Conservation (phyloP, 306 rosid species). For the Castanospermum australe region DNA sequence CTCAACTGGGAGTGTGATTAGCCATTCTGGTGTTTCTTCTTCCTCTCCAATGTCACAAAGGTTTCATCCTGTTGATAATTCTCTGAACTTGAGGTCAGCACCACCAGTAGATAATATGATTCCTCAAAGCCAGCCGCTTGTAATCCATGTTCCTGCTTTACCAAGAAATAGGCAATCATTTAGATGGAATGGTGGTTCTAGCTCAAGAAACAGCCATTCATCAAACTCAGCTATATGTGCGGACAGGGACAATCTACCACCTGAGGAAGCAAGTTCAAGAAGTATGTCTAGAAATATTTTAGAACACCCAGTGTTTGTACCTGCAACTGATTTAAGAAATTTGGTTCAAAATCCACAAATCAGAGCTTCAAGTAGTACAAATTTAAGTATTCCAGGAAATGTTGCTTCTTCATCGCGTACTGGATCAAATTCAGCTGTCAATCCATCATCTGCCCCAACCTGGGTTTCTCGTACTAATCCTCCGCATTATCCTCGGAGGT, state of each 20-base stretch:
- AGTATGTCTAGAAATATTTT: slow-evolving; percentile 52
- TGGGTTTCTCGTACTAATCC: slow-evolving; percentile 64
- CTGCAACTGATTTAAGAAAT: slow-evolving; percentile 67
- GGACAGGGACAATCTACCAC: slow-evolving; percentile 49
- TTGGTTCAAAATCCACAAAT: slow-evolving; percentile 46
- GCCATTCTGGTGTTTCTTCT: slow-evolving; percentile 54
- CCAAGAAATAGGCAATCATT: slow-evolving; percentile 61
- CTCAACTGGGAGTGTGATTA: slow-evolving; percentile 43
- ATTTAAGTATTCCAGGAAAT: slow-evolving; percentile 53
- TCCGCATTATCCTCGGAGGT: slow-evolving; percentile 64
- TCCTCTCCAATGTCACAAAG: slow-evolving; percentile 51
- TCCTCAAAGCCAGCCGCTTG: slow-evolving; percentile 59
- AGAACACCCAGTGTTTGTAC: slow-evolving; percentile 63
- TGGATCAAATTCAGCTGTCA: slow-evolving; percentile 47
- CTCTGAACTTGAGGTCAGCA: slow-evolving; percentile 55
- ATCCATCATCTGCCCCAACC: slow-evolving; percentile 51
- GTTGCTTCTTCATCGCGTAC: slow-evolving; percentile 59
- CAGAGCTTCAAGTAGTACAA: slow-evolving; percentile 50
- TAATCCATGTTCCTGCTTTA: slow-evolving; percentile 58
- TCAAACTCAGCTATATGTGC: slow-evolving; percentile 46
- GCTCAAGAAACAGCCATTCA: slow-evolving; percentile 52
- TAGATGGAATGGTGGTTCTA: slow-evolving; percentile 72
- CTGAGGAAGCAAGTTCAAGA: slow-evolving; percentile 57
- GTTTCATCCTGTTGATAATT: slow-evolving; percentile 51
- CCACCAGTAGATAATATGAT: slow-evolving; percentile 44